Percentiles rank a stretch among this genome's conserved stretches.
These are phyloP conservation scores for Metschnikowia similis DNA, from an alignment of 805 yeast genomes.

Conservation along the genomic window DNA sequence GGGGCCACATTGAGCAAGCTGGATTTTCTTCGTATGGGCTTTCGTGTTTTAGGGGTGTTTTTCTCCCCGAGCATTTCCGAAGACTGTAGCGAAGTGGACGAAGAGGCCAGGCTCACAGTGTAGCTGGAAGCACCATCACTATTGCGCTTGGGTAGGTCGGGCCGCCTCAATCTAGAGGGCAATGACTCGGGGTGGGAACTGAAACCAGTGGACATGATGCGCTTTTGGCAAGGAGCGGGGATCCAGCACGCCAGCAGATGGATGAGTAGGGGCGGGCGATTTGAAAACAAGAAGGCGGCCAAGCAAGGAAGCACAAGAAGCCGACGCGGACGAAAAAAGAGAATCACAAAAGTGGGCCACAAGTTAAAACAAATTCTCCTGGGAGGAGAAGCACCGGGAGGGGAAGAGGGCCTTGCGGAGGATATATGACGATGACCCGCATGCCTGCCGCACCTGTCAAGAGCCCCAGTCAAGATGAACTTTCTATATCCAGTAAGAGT, in stretches of 20 bases:
- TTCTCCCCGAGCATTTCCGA: neutral
- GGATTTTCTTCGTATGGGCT: slow-evolving; percentile 4
- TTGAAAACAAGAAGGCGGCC: neutral
- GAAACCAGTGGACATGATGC: neutral
- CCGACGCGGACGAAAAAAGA: neutral
- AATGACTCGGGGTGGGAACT: neutral
- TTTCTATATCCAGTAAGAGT: neutral
- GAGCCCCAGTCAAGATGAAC: slow-evolving; percentile 2
- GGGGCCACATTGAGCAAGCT: slow-evolving; percentile 46
- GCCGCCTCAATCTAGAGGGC: slow-evolving; percentile 1
- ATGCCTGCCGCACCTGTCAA: neutral
- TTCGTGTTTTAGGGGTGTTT: neutral
- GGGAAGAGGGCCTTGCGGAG: neutral
- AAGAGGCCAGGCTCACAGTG: neutral
- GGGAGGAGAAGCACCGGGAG: neutral
- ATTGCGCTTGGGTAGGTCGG: neutral
- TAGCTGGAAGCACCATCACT: neutral
- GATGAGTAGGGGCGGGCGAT: neutral
- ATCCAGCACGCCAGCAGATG: neutral
- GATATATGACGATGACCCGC: neutral
- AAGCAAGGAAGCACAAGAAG: neutral
- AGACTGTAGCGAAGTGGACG: neutral
- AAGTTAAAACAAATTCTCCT: neutral
- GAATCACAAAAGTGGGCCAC: neutral
- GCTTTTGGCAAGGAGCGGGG: neutral